phyloP scores from a whole-genome alignment of 2,329 filamentous ascomycete genomes.

The Colletotrichum melonis region DNA sequence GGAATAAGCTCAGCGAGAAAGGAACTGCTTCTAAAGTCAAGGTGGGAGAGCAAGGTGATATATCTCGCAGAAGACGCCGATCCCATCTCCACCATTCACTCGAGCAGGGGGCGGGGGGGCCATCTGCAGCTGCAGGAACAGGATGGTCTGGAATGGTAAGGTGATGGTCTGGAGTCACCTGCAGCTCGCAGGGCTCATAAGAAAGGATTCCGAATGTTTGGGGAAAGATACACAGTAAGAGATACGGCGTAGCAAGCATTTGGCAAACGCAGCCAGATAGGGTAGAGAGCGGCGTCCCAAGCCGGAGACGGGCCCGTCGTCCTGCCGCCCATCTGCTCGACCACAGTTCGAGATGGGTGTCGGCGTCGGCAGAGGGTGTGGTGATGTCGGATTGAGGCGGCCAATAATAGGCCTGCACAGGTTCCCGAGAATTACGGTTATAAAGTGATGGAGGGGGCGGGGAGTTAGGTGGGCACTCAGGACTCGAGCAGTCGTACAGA shows the following conservation, averaged over 20 bases:
- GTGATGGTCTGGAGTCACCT: constrained; percentile 26
- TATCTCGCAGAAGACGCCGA: constrained; percentile 1
- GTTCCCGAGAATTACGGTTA: not conserved
- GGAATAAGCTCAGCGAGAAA: constrained; percentile 2
- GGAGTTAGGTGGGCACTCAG: not conserved
- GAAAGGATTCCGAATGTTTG: constrained; percentile 20
- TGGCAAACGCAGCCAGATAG: constrained; percentile 14
- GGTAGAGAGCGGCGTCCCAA: not conserved
- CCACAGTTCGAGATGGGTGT: not conserved
- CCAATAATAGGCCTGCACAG: constrained; percentile 11
- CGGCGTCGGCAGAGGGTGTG: constrained; percentile 27
- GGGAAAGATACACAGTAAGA: not conserved
- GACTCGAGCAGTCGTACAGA: not conserved
- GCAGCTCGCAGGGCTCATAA: constrained; percentile 10
- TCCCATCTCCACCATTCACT: not conserved
- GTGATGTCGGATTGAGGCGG: constrained; percentile 11
- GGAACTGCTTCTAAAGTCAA: not conserved
- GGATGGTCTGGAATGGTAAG: constrained; percentile 9
- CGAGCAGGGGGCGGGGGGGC: not conserved
- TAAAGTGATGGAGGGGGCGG: not conserved
- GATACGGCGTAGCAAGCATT: not conserved
- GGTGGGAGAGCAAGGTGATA: constrained; percentile 18
- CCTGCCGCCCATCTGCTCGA: constrained; percentile 21
- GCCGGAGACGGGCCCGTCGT: constrained; percentile 5
- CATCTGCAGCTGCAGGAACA: constrained; percentile 26